Evolutionary conservation across 2,329 filamentous ascomycete genomes (phyloP).

Genomic region (Fusarium gaditjirri): DNA sequence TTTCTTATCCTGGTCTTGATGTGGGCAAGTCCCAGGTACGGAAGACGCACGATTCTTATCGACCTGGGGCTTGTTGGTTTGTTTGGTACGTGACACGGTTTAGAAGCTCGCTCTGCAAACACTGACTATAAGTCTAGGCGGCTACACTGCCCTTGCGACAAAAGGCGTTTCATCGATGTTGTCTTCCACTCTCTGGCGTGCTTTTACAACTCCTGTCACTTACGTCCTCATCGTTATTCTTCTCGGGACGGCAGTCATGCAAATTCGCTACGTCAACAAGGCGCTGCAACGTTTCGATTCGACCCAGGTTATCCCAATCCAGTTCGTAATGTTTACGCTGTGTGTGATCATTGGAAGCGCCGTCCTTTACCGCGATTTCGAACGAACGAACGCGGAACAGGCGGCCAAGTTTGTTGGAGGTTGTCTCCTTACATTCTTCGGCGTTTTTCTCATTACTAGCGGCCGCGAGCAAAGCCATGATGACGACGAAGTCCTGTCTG

Average conservation of each 20-base stretch:
- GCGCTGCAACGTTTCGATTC: constrained; percentile 92
- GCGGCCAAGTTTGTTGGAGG: constrained; percentile 89
- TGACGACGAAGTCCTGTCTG: constrained; percentile 63
- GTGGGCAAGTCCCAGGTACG: constrained; percentile 84
- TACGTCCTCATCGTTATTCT: constrained; percentile 86
- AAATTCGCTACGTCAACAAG: constrained; percentile 95
- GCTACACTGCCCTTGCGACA: constrained; percentile 95
- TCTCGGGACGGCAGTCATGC: constrained; percentile 88
- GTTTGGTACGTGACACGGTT: constrained; percentile 72
- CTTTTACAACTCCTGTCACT: constrained; percentile 90
- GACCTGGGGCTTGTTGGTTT: constrained; percentile 93
- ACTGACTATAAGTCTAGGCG: constrained; percentile 64
- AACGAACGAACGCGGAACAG: constrained; percentile 78
- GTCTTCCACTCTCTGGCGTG: constrained; percentile 88
- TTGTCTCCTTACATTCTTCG: constrained; percentile 91
- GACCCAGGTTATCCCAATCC: constrained; percentile 96
- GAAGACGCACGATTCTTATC: constrained; percentile 87
- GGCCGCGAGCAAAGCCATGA: constrained; percentile 72
- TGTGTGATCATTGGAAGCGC: constrained; percentile 96
- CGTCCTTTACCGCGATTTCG: constrained; percentile 93
- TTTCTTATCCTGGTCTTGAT: constrained; percentile 80
- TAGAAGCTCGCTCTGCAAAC: neutral
- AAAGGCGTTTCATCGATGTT: constrained; percentile 97
- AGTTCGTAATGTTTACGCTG: constrained; percentile 96
- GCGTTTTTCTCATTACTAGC: constrained; percentile 97